These are phyloP conservation scores for Sordaria brevicollis DNA, from an alignment of 495 filamentous ascomycete genomes.

Conservation along the genomic window DNA sequence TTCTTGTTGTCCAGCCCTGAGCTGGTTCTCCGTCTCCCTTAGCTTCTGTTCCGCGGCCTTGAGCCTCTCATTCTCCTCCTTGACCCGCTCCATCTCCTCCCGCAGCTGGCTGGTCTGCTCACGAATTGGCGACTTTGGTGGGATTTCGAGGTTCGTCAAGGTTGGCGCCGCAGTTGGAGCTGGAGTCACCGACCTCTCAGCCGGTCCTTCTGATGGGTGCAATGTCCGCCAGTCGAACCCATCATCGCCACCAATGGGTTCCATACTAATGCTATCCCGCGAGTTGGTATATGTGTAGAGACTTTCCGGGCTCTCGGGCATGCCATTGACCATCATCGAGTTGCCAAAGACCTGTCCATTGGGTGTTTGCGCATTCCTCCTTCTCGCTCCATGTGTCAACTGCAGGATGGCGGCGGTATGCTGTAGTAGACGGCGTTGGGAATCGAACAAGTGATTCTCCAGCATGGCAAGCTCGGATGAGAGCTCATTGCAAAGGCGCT, in stretches of 20 bases:
- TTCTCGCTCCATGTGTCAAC: constrained; percentile 57
- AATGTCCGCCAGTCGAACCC: constrained; percentile 46
- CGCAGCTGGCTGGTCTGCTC: constrained; percentile 32
- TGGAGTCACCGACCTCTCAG: constrained; percentile 51
- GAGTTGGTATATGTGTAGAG: constrained; percentile 49
- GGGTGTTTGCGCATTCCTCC: constrained; percentile 16
- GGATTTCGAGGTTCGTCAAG: constrained; percentile 25
- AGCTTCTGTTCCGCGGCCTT: constrained; percentile 4
- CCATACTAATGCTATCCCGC: constrained; percentile 41
- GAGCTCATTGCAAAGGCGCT: constrained; percentile 76
- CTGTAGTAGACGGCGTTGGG: constrained; percentile 64
- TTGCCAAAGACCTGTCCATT: constrained; percentile 9
- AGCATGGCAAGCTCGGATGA: constrained; percentile 67
- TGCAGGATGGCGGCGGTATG: constrained; percentile 89
- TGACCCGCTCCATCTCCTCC: constrained; percentile 28
- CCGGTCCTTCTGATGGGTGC: neutral
- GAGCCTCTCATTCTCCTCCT: constrained; percentile 24
- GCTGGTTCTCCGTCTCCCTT: constrained; percentile 9
- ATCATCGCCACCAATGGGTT: constrained; percentile 35
- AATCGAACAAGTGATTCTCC: constrained; percentile 60
- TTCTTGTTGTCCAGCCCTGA: constrained; percentile 11
- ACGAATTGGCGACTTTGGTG: constrained; percentile 34
- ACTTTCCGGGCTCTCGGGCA: constrained; percentile 60
- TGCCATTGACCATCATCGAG: constrained; percentile 31
- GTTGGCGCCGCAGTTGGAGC: neutral